Base-by-base conservation (phyloP, 163 green algal species). In the Chlorella variabilis region DNA sequence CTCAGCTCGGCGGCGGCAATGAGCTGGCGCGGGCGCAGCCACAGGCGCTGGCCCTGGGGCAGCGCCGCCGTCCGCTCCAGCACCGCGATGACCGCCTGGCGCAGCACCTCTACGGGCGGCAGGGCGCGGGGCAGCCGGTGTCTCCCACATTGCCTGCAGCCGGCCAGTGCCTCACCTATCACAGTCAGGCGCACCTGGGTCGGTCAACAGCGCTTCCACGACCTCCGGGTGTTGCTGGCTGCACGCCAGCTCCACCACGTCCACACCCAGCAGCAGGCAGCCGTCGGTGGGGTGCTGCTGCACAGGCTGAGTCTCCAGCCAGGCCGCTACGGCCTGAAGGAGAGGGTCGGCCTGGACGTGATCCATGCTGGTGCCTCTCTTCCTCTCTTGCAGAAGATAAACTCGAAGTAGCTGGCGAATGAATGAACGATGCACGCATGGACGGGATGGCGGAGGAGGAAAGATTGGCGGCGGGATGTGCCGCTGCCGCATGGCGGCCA, bases 1-100 rank as follows among this genome's bases (percentile, higher is more conserved):
- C 45, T 33, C 13, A 67, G 34, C 45, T 82, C 45, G 13, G 36
- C 34, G 1, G 62, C 33, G 4, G 39, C 45, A 1, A 63, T 73
- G 59, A 75, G 59, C 56, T 71, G 79, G 11, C 66, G 18, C 33
- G 78, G 85, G 48, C 48, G 51, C 71, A 81, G 48, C 71, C 71
- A 85, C 20, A 73, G 29, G 27, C 56, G 61, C 34, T 69, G 6
- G 3, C 34, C 48, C 2, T 23, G 23, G 9, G 34, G 11, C 61
- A 76, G 61, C 45, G 34, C 29, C 2, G 41, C 54, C 4, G 45
- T 39, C 15, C 4, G 8, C 0, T 8, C n/a, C 1, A 82, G 62
- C 58, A 49, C 48, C 3, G 23, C 58, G 9, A 54, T 38, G 7
- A 33, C 70, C 0, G 45, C 15, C 25, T 81, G 70, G 2, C 66